These are phyloP conservation scores for Agrocybe pediades DNA, from an alignment of 768 basidiomycete genomes.

Conservation along the genomic window DNA sequence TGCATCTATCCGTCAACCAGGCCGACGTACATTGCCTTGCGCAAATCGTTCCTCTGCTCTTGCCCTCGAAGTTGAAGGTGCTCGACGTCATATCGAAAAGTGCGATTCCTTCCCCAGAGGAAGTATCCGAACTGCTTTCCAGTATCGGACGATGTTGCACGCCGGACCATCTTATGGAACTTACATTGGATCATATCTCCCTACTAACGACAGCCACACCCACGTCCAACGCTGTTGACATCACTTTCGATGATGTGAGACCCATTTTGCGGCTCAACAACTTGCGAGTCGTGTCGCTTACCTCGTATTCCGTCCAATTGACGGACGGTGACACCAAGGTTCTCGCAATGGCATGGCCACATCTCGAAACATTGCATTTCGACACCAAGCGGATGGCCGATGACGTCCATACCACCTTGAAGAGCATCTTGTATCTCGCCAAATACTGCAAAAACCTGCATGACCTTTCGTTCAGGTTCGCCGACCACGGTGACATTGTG, in stretches of 20 bases:
- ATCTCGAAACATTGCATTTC: not conserved
- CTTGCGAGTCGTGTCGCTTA: not conserved
- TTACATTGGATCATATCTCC: not conserved
- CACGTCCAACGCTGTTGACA: not conserved
- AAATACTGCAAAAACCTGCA: not conserved
- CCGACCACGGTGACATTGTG: not conserved
- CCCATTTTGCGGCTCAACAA: not conserved
- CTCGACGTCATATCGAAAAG: not conserved
- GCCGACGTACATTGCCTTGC: not conserved
- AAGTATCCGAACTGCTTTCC: not conserved
- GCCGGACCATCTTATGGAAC: not conserved
- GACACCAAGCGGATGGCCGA: not conserved
- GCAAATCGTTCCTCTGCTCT: not conserved
- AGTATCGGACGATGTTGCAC: not conserved
- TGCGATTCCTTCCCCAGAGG: not conserved
- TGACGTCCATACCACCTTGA: not conserved
- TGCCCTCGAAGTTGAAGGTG: not conserved
- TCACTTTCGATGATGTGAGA: not conserved
- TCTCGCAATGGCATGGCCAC: conserved; percentile 4
- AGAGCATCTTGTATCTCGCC: not conserved
- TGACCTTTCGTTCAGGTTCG: not conserved
- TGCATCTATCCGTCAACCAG: not conserved
- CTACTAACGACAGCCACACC: not conserved
- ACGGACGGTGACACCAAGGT: conserved; percentile 2
- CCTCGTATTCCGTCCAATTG: not conserved